Conservation (phyloP, 257 asterid species). For the Nicotiana sylvestris region DNA sequence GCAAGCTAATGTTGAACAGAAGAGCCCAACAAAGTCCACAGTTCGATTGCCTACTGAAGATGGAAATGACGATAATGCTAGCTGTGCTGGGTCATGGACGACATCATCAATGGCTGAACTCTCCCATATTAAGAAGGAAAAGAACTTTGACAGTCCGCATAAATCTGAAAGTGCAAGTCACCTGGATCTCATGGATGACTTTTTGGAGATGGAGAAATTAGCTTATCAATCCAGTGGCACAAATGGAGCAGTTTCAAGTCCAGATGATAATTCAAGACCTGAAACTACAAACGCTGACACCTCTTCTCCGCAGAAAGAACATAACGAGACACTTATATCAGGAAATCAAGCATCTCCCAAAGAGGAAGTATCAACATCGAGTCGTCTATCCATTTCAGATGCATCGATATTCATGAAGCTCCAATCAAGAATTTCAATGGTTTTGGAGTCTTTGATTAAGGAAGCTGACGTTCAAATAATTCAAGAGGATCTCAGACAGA, state of each 20-base stretch:
- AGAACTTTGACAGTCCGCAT: constrained; percentile 47
- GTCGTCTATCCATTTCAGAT: constrained; percentile 35
- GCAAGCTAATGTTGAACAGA: constrained; percentile 52
- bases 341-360: constrained; percentile 21
- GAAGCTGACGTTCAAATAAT: constrained; percentile 51
- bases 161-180: constrained; percentile 59
- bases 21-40: constrained; percentile 36
- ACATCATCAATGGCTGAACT: constrained; percentile 49
- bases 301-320: constrained; percentile 27
- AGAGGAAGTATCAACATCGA: constrained; percentile 20
- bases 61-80: constrained; percentile 65
- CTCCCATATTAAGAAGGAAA: constrained; percentile 67
- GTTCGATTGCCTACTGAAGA: constrained; percentile 45
- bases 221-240: constrained; percentile 57
- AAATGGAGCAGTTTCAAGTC: constrained; percentile 32
- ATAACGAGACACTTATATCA: constrained; percentile 18
- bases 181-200: constrained; percentile 92
- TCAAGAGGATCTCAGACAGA: constrained; percentile 43
- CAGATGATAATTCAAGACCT: constrained; percentile 28
- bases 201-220: constrained; percentile 96
- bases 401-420: constrained; percentile 41
- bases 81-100: constrained; percentile 80
- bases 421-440: constrained; percentile 52
- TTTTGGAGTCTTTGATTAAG: constrained; percentile 49
- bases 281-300: constrained; percentile 30